phyloP scores from a whole-genome alignment of 768 basidiomycete genomes.

The Ramaria rubella region DNA sequence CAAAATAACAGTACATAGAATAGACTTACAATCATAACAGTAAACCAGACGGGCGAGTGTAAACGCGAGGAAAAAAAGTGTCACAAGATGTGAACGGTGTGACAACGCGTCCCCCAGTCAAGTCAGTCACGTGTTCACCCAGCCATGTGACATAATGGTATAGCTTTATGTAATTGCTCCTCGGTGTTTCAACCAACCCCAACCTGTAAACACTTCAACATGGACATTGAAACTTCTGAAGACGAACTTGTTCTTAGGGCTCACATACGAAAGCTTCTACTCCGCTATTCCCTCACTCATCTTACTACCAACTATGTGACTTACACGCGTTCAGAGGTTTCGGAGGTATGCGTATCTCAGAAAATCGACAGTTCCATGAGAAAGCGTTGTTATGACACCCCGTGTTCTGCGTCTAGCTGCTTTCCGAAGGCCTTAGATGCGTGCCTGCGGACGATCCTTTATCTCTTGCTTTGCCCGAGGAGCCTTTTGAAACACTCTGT shows the following conservation, averaged over 20 bases:
- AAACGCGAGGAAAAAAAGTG: too few relatives aligned
- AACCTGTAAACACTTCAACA: too few relatives aligned
- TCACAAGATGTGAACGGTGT: too few relatives aligned
- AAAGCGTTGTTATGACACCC: background rate
- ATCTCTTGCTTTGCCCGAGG: constrained; percentile 45
- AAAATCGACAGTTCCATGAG: background rate
- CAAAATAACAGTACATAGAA: too few relatives aligned
- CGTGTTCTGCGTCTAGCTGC: constrained; percentile 27
- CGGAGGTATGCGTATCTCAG: constrained; percentile 31
- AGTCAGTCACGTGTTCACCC: too few relatives aligned
- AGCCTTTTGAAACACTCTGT: constrained; percentile 45
- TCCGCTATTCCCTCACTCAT: constrained; percentile 47
- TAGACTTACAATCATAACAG: too few relatives aligned
- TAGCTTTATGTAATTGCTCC: too few relatives aligned
- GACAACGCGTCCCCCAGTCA: too few relatives aligned
- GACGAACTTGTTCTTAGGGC: constrained; percentile 24
- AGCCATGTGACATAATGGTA: too few relatives aligned
- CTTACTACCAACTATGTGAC: constrained; percentile 48
- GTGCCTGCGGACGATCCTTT: constrained; percentile 46
- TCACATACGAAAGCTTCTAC: constrained; percentile 50
- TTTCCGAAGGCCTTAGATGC: constrained; percentile 32
- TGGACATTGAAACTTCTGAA: constrained; percentile 41
- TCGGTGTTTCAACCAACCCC: too few relatives aligned
- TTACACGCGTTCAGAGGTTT: constrained; percentile 44
- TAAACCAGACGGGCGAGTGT: too few relatives aligned